Evolutionary conservation across 371 early-diverging fungal genomes (phyloP), one percentile per base, ranked within the genome.

Genomic region (Mucor mucedo): DNA sequence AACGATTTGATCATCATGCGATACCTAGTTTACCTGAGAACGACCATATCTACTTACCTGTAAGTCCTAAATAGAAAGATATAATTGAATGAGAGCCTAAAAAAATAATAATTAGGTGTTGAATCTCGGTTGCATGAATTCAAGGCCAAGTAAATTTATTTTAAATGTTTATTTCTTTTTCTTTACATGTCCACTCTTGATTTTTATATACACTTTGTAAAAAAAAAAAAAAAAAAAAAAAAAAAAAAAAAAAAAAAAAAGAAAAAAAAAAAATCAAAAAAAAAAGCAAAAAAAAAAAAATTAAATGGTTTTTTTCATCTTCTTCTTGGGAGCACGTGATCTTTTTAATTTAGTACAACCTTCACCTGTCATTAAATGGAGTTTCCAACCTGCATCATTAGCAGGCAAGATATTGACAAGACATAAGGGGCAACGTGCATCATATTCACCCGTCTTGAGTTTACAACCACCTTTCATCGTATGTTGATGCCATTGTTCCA

Each of bases 361-460:
- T n/a, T 69, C 63, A 33, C 75, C 84, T 50, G 69, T 63, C 48
- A 89, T 62, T 42, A 92, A 71, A 71, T 92, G 93, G 16, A 63
- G 47, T 38, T 84, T 87, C 91, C 91, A 92, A 10, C 85, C 82
- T 11, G 67, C 70, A 8, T 92, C 93, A 4, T 82, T 84, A 3
- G 79, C 78, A 13, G 86, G 82, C 29, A 71, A 72, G 27, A 91
- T 76, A 41, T 80, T 75, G 1, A 54, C 41, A 9, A 84, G 82
- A 66, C 92, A 92, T 2, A 90, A 67, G 10, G 92, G 91, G 66
- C 92, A 93, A 42, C 84, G 75, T 27, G 80, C 79, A 41, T 72
- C 65, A 41, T 63, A 45, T 35, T n/a, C 40, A n/a, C 49, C 41
- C 28, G 55, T 39, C 11, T 32, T 21, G 40, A 27, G 2, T 21